These are phyloP conservation scores for Solanum virginianum DNA, from an alignment of 257 asterid species.

Conservation along the genomic window DNA sequence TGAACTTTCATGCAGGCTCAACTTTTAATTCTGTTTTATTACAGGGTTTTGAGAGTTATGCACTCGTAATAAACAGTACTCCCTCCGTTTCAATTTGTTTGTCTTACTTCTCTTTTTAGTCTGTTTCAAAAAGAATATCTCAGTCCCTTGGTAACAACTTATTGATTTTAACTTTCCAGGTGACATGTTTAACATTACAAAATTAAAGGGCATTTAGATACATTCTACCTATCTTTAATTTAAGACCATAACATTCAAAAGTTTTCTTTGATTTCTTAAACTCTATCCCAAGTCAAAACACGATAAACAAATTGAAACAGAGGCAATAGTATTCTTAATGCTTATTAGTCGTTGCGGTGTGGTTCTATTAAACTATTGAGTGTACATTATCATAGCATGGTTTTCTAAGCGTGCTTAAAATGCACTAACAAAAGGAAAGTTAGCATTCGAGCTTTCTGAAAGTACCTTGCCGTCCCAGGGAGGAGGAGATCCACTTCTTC, in stretches of 20 bases:
- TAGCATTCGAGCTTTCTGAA: neutral
- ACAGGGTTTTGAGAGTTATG: neutral
- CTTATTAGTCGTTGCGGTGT: neutral
- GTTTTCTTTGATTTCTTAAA: too few relatives aligned
- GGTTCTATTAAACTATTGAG: neutral
- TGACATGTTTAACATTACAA: too few relatives aligned
- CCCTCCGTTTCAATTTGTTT: too few relatives aligned
- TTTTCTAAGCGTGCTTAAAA: neutral
- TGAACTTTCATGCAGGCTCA: neutral
- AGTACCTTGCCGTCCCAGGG: conserved; percentile 96
- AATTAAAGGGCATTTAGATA: too few relatives aligned
- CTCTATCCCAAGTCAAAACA: too few relatives aligned
- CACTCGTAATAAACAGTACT: neutral
- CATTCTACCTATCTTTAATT: too few relatives aligned
- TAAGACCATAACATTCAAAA: too few relatives aligned
- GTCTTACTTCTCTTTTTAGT: too few relatives aligned
- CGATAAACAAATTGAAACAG: too few relatives aligned
- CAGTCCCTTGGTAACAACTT: too few relatives aligned
- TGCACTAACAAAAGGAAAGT: neutral
- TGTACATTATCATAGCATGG: neutral
- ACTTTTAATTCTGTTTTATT: neutral
- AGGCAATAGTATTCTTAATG: neutral
- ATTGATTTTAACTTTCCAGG: too few relatives aligned
- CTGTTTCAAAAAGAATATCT: too few relatives aligned
- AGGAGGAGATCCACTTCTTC: conserved; percentile 98